Conservation (phyloP, 2,329 filamentous ascomycete species). For the Diaporthe destruens region DNA sequence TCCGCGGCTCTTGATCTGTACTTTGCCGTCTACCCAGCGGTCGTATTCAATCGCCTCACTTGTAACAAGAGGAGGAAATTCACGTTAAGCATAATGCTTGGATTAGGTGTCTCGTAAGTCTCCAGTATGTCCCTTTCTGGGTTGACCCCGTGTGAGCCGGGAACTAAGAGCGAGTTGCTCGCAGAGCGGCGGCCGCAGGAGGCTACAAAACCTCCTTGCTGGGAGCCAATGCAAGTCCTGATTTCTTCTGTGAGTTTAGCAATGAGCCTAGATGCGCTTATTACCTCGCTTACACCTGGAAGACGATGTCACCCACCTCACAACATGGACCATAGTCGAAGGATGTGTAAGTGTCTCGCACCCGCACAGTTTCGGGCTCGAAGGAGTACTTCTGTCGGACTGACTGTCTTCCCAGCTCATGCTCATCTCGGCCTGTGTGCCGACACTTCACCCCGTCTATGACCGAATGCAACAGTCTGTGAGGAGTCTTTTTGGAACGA, state of each 20-base stretch:
- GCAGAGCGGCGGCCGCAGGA: conserved; percentile 18
- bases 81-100: conserved; percentile 24
- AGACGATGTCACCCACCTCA: not conserved
- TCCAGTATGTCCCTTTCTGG: too few relatives aligned
- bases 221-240: conserved; percentile 12
- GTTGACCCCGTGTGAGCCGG: not conserved
- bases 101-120: conserved; percentile 13
- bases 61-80: conserved; percentile 16
- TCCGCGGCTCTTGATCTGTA: conserved; percentile 27
- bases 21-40: conserved; percentile 19
- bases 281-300: not conserved
- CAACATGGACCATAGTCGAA: conserved; percentile 8
- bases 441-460: conserved; percentile 26
- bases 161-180: not conserved
- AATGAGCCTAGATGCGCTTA: not conserved
- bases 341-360: conserved; percentile 1
- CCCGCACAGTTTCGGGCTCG: not conserved
- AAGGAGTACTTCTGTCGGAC: not conserved
- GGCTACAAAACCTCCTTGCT: conserved; percentile 12
- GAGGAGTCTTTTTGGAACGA: conserved; percentile 1
- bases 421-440: conserved; percentile 21
- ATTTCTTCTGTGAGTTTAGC: not conserved
- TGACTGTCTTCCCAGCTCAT: conserved; percentile 13
- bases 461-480: conserved; percentile 9
- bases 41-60: conserved; percentile 10